Percentiles rank a stretch among this genome's conserved stretches.
Conservation (phyloP, 352 stramenopile genomes). For the Phytophthora kernoviae region DNA sequence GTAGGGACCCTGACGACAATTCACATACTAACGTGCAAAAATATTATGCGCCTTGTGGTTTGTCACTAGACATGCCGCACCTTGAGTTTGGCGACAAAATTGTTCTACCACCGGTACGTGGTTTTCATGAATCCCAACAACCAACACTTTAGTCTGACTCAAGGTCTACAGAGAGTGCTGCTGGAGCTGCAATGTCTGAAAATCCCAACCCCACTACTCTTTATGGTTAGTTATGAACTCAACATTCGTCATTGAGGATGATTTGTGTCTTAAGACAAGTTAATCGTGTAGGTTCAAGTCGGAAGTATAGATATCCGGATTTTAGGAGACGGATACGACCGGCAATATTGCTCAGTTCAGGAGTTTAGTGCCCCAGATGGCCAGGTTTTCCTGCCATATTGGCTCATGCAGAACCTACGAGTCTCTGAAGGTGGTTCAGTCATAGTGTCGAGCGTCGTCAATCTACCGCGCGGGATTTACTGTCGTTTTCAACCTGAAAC, state of each 20-base stretch:
- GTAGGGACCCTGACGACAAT: not conserved
- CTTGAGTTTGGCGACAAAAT: conserved; percentile 77
- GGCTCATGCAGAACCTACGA: conserved; percentile 70
- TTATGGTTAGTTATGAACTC: conserved; percentile 32
- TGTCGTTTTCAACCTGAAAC: conserved; percentile 63
- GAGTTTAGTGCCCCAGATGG: conserved; percentile 65
- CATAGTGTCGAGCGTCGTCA: conserved; percentile 35
- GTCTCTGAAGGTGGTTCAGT: conserved; percentile 45
- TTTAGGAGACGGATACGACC: not conserved
- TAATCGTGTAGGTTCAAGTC: conserved; percentile 9
- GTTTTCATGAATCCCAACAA: not conserved
- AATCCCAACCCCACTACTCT: conserved; percentile 55
- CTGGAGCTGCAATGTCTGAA: conserved; percentile 63
- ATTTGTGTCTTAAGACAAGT: not conserved
- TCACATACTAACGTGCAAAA: not conserved
- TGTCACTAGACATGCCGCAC: conserved; percentile 50
- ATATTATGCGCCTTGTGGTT: not conserved
- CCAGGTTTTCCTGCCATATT: conserved; percentile 65
- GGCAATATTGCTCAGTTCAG: conserved; percentile 64
- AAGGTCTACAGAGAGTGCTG: conserved; percentile 45
- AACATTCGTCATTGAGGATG: not conserved
- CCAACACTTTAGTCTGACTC: not conserved
- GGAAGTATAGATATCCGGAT: conserved; percentile 19
- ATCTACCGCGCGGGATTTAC: conserved; percentile 51
- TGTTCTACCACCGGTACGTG: conserved; percentile 50